Conservation (phyloP, 2,329 filamentous ascomycete genomes). For the Diaporthe nobilis region DNA sequence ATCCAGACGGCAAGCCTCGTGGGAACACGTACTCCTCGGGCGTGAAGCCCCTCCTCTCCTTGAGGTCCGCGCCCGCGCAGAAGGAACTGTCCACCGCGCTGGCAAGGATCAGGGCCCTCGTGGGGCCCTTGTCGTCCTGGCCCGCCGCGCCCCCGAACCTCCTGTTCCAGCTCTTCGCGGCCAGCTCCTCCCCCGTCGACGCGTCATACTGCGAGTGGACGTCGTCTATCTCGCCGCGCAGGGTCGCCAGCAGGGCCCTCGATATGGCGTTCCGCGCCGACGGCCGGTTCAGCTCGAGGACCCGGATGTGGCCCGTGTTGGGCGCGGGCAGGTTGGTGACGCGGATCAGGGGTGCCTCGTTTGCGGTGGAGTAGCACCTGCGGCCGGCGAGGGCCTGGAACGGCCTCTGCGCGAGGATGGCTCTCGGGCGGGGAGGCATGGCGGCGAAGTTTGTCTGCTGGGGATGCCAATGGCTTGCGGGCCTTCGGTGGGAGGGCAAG, state of each 20-base stretch:
- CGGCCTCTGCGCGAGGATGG: conserved; percentile 34
- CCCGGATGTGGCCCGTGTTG: conserved; percentile 84
- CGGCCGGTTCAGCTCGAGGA: conserved; percentile 90
- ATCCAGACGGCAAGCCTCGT: neutral
- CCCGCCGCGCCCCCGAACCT: conserved; percentile 62
- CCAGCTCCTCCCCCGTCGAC: conserved; percentile 65
- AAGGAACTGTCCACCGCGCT: conserved; percentile 90
- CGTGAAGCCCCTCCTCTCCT: conserved; percentile 84
- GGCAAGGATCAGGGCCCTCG: conserved; percentile 85
- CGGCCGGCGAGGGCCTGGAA: conserved; percentile 40
- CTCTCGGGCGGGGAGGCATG: conserved; percentile 35
- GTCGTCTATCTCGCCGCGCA: conserved; percentile 80
- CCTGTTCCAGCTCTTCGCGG: conserved; percentile 51
- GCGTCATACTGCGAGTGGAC: conserved; percentile 75
- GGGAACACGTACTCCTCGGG: conserved; percentile 76
- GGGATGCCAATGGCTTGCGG: neutral
- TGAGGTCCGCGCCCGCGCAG: conserved; percentile 95
- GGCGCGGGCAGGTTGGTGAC: conserved; percentile 83
- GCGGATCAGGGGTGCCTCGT: conserved; percentile 70
- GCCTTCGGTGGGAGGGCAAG: neutral
- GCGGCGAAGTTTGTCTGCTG: neutral
- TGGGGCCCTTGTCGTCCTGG: conserved; percentile 67
- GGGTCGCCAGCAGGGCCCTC: conserved; percentile 77
- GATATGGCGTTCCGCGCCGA: conserved; percentile 93
- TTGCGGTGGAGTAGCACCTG: conserved; percentile 58